A percentile compares a stretch with the other conserved stretches of the same genome.
These are phyloP conservation scores for Polyrhizophydium stewartii DNA, from an alignment of 371 early-diverging fungal species.

Conservation along the genomic window DNA sequence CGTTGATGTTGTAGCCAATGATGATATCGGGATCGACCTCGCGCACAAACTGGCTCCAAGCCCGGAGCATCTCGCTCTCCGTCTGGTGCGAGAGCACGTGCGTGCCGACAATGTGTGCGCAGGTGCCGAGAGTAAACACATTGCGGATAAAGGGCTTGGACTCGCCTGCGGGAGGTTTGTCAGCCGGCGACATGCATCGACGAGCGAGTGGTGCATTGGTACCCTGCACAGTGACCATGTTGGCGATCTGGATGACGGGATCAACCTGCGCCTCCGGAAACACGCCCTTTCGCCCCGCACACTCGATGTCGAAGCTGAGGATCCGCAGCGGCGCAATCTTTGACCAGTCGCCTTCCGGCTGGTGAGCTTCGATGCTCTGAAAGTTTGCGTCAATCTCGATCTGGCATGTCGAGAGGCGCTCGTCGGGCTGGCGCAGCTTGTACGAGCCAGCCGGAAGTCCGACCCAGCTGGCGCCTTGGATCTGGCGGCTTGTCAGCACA, in stretches of 20 bases:
- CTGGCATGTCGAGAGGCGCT: constrained; percentile 66
- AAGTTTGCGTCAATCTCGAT: constrained; percentile 63
- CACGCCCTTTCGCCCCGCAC: constrained; percentile 93
- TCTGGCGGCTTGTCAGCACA: constrained; percentile 20
- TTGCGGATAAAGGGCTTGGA: constrained; percentile 82
- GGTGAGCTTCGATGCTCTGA: constrained; percentile 71
- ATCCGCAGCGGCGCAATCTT: constrained; percentile 95
- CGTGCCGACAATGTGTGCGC: constrained; percentile 93
- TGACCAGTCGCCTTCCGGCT: constrained; percentile 89
- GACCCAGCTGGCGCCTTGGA: constrained; percentile 91
- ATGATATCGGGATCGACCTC: constrained; percentile 96
- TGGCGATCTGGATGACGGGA: constrained; percentile 99
- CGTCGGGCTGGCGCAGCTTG: constrained; percentile 24
- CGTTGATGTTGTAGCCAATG: constrained; percentile 98
- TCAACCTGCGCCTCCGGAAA: constrained; percentile 95
- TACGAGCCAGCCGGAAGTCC: constrained; percentile 78
- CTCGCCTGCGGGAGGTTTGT: constrained; percentile 48
- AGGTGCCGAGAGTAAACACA: constrained; percentile 88
- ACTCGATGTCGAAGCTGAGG: constrained; percentile 99
- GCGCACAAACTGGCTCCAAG: constrained; percentile 87
- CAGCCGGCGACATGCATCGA: no score
- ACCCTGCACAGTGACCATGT: constrained; percentile 87
- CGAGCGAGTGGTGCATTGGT: constrained; percentile 1
- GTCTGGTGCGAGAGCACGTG: constrained; percentile 80
- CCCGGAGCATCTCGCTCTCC: constrained; percentile 80